Percentiles rank a stretch among this genome's conserved stretches.
phyloP scores from a whole-genome alignment of 1,284 basidiomycete species.

The Rhizoctonia solani region DNA sequence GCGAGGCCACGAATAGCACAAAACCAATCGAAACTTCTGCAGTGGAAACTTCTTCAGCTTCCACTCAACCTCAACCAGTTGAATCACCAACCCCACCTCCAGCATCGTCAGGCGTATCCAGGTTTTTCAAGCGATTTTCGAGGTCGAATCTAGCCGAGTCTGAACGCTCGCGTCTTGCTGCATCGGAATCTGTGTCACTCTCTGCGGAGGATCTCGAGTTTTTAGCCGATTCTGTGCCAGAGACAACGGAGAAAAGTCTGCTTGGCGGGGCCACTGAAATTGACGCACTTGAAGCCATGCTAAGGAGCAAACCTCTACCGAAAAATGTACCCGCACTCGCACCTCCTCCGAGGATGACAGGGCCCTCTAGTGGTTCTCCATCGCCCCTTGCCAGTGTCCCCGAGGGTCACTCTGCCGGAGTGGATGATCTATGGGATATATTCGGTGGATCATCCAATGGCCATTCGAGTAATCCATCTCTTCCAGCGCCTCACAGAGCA shows the following conservation, averaged over 20 bases:
- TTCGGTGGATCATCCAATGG: conserved; percentile 22
- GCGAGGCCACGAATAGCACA: conserved; percentile 9
- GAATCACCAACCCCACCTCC: background rate
- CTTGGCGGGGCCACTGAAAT: conserved; percentile 25
- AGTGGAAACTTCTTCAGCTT: conserved; percentile 1
- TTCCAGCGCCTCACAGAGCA: background rate
- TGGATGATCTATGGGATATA: conserved; percentile 31
- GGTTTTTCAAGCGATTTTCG: conserved; percentile 32
- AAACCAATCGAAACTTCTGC: conserved; percentile 2
- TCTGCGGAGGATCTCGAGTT: conserved; percentile 27
- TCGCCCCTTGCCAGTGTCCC: conserved; percentile 26
- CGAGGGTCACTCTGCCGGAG: conserved; percentile 3
- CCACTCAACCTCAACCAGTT: background rate
- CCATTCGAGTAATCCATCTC: background rate
- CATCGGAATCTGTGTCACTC: conserved; percentile 20
- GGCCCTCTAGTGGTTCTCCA: conserved; percentile 12
- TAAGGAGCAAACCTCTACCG: conserved; percentile 21
- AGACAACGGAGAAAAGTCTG: conserved; percentile 10
- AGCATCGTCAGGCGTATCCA: conserved; percentile 13
- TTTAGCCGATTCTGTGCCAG: conserved; percentile 23
- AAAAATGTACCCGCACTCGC: conserved; percentile 20
- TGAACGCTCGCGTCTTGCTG: conserved; percentile 8
- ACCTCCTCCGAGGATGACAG: conserved; percentile 6
- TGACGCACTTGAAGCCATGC: conserved; percentile 28
- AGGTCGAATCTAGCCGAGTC: conserved; percentile 17